A percentile compares a stretch with the other conserved stretches of the same genome.
These are phyloP conservation scores for Trichoderma afroharzianum DNA, from an alignment of 2,329 filamentous ascomycete species.

Conservation along the genomic window DNA sequence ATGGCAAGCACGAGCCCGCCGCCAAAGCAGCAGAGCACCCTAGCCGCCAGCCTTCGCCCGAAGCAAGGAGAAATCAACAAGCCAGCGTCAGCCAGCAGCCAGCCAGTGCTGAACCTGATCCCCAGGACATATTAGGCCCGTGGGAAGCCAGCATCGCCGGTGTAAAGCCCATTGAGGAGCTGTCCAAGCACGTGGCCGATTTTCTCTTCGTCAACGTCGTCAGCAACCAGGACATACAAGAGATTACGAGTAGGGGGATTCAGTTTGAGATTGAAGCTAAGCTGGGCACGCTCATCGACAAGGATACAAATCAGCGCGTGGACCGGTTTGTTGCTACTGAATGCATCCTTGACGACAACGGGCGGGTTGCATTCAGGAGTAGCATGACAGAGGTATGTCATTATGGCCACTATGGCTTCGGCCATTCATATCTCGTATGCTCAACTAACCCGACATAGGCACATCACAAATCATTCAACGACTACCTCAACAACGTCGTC, in stretches of 20 bases:
- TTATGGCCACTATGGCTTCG: background rate
- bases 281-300: conserved; percentile 75
- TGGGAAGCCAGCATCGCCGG: conserved; percentile 70
- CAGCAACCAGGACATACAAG: conserved; percentile 59
- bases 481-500: conserved; percentile 72
- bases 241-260: conserved; percentile 61
- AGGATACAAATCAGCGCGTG: conserved; percentile 66
- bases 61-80: conserved; percentile 37
- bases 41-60: conserved; percentile 47
- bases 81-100: conserved; percentile 23
- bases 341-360: conserved; percentile 60
- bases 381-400: conserved; percentile 79
- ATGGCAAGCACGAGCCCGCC: conserved; percentile 36
- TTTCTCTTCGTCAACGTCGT: conserved; percentile 74
- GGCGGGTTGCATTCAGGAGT: conserved; percentile 70
- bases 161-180: conserved; percentile 66
- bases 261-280: conserved; percentile 94
- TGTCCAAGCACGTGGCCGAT: conserved; percentile 74
- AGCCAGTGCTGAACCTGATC: conserved; percentile 25
- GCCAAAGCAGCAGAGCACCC: conserved; percentile 30
- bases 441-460: conserved; percentile 42
- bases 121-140: conserved; percentile 44
- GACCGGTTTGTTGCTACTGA: conserved; percentile 66
- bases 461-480: conserved; percentile 81
- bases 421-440: background rate